phyloP scores from a whole-genome alignment of 805 yeast species.

The Yamadazyma olivae region DNA sequence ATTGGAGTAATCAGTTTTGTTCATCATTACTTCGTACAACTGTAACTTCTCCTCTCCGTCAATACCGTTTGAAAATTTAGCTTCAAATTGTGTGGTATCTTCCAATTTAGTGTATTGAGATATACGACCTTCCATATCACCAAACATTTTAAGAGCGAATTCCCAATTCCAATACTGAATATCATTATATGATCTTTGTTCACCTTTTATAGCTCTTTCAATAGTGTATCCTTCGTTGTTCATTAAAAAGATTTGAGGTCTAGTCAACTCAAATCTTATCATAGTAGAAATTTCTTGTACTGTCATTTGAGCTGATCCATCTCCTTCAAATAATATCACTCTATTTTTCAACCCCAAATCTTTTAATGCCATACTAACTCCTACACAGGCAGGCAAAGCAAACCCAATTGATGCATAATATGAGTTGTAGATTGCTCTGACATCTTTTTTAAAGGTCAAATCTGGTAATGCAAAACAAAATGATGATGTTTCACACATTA shows the following conservation, averaged over 20 bases:
- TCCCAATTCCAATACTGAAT: slow-evolving; percentile 84
- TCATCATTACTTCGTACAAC: slow-evolving; percentile 23
- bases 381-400: slow-evolving; percentile 84
- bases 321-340: slow-evolving; percentile 78
- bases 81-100: slow-evolving; percentile 17
- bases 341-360: slow-evolving; percentile 54
- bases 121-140: slow-evolving; percentile 32
- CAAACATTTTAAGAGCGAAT: slow-evolving; percentile 61
- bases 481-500: slow-evolving; percentile 84
- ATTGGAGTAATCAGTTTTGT: slow-evolving; percentile 24
- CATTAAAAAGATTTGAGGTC: slow-evolving; percentile 67
- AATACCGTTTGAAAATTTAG: slow-evolving; percentile 5
- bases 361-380: slow-evolving; percentile 69
- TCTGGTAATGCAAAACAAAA: slow-evolving; percentile 77
- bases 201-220: slow-evolving; percentile 83
- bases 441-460: slow-evolving; percentile 53
- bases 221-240: slow-evolving; percentile 90
- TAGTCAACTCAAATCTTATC: slow-evolving; percentile 47
- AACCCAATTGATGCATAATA: slow-evolving; percentile 86
- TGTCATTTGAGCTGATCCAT: slow-evolving; percentile 95
- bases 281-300: slow-evolving; percentile 75
- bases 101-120: slow-evolving; percentile 21
- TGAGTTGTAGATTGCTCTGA: slow-evolving; percentile 58
- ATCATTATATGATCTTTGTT: slow-evolving; percentile 74
- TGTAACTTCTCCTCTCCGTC: slow-evolving; percentile 16